phyloP scores from a whole-genome alignment of 495 filamentous ascomycete genomes.

The Umbilicaria muhlenbergii region DNA sequence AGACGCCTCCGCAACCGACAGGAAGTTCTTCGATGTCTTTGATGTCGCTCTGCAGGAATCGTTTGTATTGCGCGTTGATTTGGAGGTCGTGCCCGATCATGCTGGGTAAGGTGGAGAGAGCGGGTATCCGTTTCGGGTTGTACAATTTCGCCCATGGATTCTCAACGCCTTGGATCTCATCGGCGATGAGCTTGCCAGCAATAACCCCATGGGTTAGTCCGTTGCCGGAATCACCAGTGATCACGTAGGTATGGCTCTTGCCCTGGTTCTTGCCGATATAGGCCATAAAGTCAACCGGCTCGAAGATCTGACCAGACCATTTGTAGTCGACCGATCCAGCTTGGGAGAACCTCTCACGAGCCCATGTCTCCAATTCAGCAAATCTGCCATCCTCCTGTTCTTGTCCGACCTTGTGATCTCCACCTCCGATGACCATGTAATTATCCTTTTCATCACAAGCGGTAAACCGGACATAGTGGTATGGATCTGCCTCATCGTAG shows the following conservation, averaged over 20 bases:
- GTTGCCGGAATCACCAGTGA: conserved; percentile 44
- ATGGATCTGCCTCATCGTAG: conserved; percentile 36
- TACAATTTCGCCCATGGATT: conserved; percentile 37
- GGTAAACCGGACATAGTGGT: conserved; percentile 38
- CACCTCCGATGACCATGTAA: conserved; percentile 41
- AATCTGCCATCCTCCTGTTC: conserved; percentile 25
- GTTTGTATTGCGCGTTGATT: conserved; percentile 40
- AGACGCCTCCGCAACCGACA: conserved; percentile 30
- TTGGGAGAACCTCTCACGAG: conserved; percentile 33
- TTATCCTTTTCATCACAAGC: conserved; percentile 33
- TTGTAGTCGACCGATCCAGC: conserved; percentile 32
- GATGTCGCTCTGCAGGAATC: conserved; percentile 37
- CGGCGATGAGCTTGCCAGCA: conserved; percentile 35
- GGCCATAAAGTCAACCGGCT: conserved; percentile 38
- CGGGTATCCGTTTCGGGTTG: conserved; percentile 27
- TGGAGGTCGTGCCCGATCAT: conserved; percentile 30
- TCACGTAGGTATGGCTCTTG: conserved; percentile 31
- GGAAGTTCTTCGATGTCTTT: conserved; percentile 40
- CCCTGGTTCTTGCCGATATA: conserved; percentile 42
- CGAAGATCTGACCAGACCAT: conserved; percentile 43
- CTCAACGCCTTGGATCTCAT: conserved; percentile 31
- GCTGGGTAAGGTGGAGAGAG: conserved; percentile 21
- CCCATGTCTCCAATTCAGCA: conserved; percentile 33
- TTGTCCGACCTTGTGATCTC: conserved; percentile 46
- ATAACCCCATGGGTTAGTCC: conserved; percentile 41